Base-by-base conservation (phyloP, 129 eudicot genomes). In the Mikania micrantha region DNA sequence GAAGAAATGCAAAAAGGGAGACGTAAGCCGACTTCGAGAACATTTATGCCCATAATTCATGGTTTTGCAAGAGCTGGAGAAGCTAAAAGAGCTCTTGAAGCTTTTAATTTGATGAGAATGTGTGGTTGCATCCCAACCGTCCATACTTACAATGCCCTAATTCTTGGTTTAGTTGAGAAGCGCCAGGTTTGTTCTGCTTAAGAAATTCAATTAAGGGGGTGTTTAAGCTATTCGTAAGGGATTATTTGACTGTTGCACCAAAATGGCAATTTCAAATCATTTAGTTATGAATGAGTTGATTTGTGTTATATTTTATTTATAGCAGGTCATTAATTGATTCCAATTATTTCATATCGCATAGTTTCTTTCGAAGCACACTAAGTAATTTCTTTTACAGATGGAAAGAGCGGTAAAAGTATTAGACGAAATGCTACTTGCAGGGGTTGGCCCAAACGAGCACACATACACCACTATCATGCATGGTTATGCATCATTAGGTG, bases 401-500 rank as follows among this genome's bases (percentile, higher is more conserved):
- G 95, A 85, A 61, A 83, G 88, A 60, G 97, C 97, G 9, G 94
- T 79, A 44, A 84, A 75, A 34, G 67, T 87, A 28, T 71, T 94
- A 71, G 99, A 89, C 50, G 92, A 89, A 80, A 89, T 94, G 99
- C 64, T 62, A 63, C 77, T 94, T 48, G 97, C 95, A 0, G 90
- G 97, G 21, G 72, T 90, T 13, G 79, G 57, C 58, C 97, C 99
- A 39, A 83, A 94, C 19, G 87, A 86, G 71, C 95, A 87, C 67
- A 84, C 97, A 3, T 90, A 94, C 69, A 94, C 99, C 15, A 86
- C 84, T 17, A 86, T 94, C 60, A 89, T 94, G 97, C 88, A 94
- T 52, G 99, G 99, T 39, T 90, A 89, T 80, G 99, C 99, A 73
- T 87, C 99, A n/a, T 41, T 81, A 36, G 99, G 99, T 62, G 99